A percentile compares a stretch with the other conserved stretches of the same genome.
phyloP scores from a whole-genome alignment of 1,284 basidiomycete genomes.

The Sporisorium scitamineum region DNA sequence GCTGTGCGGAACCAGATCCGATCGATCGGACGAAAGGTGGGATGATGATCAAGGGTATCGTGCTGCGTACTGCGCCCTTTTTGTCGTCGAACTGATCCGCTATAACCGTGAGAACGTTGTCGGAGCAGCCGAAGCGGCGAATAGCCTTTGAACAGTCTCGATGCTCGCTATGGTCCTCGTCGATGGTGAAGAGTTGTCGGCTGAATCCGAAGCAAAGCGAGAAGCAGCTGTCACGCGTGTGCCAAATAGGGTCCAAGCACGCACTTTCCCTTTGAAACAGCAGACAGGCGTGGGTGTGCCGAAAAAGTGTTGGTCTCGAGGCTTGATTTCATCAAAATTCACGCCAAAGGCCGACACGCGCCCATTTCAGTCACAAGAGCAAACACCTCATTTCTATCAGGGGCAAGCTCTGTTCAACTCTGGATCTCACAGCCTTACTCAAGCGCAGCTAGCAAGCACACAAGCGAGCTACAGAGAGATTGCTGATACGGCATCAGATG shows the following conservation, averaged over 20 bases:
- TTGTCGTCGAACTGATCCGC: slow-evolving; percentile 5
- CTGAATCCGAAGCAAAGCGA: background rate
- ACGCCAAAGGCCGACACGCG: slow-evolving; percentile 5
- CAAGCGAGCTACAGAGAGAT: background rate
- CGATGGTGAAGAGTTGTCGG: background rate
- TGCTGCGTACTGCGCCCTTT: background rate
- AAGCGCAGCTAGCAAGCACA: background rate
- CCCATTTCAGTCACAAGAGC: background rate
- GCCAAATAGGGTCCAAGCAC: slow-evolving; percentile 11
- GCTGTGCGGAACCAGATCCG: background rate
- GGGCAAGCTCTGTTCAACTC: background rate
- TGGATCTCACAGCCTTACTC: slow-evolving; percentile 1
- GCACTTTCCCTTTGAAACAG: background rate
- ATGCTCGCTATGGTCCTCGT: background rate
- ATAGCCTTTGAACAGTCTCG: background rate
- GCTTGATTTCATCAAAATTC: background rate
- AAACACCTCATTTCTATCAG: background rate
- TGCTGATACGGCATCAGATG: no score
- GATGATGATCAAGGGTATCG: background rate
- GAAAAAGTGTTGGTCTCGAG: slow-evolving; percentile 11
- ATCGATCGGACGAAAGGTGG: background rate
- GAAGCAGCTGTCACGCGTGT: slow-evolving; percentile 2
- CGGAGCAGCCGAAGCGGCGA: background rate
- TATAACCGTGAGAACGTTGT: background rate
- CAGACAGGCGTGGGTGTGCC: background rate